These are phyloP conservation scores for Penicillium longicatenatum DNA, from an alignment of 495 filamentous ascomycete genomes.

Conservation along the genomic window DNA sequence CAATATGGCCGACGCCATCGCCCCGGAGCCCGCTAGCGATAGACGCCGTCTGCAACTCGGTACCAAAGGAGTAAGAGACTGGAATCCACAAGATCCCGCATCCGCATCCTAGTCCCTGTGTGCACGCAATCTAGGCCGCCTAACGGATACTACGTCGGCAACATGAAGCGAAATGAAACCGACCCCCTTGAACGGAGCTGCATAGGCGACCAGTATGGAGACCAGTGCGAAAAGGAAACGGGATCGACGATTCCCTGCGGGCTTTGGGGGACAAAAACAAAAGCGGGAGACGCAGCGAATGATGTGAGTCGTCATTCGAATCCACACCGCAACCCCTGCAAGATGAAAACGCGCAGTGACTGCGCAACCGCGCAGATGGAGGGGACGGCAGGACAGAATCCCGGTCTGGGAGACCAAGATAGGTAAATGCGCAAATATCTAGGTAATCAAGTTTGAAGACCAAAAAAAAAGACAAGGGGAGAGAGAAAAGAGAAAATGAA, in stretches of 20 bases:
- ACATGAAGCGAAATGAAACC: neutral
- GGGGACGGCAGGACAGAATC: neutral
- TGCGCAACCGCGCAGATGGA: conserved; percentile 14
- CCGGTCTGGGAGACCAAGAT: neutral
- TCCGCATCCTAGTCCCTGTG: neutral
- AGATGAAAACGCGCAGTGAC: conserved; percentile 12
- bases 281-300: neutral
- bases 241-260: neutral
- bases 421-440: neutral
- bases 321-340: conserved; percentile 14
- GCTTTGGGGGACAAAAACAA: neutral
- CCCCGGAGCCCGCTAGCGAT: conserved; percentile 26
- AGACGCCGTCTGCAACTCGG: conserved; percentile 27
- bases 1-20: conserved; percentile 22
- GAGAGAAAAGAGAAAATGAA: neutral
- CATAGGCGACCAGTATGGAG: neutral
- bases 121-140: conserved; percentile 1
- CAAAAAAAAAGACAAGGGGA: neutral
- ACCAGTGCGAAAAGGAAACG: neutral
- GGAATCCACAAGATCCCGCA: neutral
- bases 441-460: neutral
- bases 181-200: too few species aligned
- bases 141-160: neutral
- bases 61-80: neutral
- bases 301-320: conserved; percentile 14